These are phyloP conservation scores for Vitis rotundifolia DNA, from an alignment of 164 flowering plant genomes.

Conservation along the genomic window DNA sequence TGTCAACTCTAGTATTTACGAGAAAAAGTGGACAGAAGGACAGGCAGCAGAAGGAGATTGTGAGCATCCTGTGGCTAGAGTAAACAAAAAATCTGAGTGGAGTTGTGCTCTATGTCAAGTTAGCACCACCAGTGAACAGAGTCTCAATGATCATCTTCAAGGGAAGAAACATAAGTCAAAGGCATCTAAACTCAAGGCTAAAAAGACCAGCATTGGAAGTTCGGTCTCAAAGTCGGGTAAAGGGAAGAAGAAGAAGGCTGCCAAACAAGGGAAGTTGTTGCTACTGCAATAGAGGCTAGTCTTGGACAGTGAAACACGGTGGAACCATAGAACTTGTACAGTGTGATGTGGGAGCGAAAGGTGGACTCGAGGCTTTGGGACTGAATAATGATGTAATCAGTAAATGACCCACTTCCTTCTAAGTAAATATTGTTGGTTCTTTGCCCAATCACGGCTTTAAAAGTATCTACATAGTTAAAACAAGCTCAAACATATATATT, in stretches of 20 bases:
- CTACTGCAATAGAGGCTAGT: too few relatives aligned
- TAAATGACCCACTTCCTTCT: too few relatives aligned
- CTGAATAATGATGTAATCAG: too few relatives aligned
- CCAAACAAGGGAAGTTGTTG: not conserved
- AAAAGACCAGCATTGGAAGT: not conserved
- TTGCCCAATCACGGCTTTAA: too few relatives aligned
- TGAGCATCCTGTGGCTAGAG: not conserved
- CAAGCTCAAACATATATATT: too few relatives aligned
- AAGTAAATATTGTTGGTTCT: too few relatives aligned
- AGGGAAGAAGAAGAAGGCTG: not conserved
- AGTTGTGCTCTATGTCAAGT: constrained; percentile 12
- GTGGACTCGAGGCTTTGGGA: too few relatives aligned
- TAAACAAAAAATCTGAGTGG: constrained; percentile 1
- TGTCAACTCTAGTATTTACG: not conserved
- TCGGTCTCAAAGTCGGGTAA: not conserved
- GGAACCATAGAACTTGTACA: too few relatives aligned
- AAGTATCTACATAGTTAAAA: too few relatives aligned
- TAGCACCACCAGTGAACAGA: constrained; percentile 6
- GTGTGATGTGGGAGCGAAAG: too few relatives aligned
- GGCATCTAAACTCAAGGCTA: not conserved
- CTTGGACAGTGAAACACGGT: too few relatives aligned
- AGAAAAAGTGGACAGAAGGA: not conserved
- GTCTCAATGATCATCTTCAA: not conserved
- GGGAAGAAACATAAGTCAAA: constrained; percentile 3
- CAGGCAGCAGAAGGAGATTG: not conserved